Evolutionary conservation across 495 filamentous ascomycete species (phyloP), one percentile per base, ranked within the genome.

Genomic region (Clavariopsis aquatica): DNA sequence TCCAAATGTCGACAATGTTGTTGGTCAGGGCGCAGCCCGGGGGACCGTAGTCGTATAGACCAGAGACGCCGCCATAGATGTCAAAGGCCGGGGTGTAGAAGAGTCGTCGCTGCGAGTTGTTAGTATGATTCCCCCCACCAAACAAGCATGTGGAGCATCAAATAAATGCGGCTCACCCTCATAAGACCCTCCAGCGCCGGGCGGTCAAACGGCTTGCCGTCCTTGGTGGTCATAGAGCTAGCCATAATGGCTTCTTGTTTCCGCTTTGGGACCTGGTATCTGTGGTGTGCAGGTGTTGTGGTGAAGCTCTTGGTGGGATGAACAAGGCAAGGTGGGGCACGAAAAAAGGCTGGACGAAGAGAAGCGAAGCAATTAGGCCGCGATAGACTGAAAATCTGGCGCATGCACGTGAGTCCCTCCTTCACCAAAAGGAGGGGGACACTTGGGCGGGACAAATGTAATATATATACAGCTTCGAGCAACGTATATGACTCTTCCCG

Each of bases 71-170:
- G 12, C 70, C 70, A 72, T 98, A 98, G 67, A 93, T 89, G 73
- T 97, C 94, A 75, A 96, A 98, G 52, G 91, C 85, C 49, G 92
- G 95, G 58, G 93, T 96, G 77, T 92, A 96, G 82, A 98, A 73
- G 20, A 72, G 49, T 26, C 69, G 60, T 17, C 69, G 59, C 57
- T 66, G 36, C 26, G 8, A 51, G 95, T 78, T 93, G 75, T 68
- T 31, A 68, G 59, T 52, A 54, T 63, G 34, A 68, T 36, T 68
- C 65, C 26, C 10, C 8, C n/a, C 24, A n/a, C n/a, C n/a, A 7
- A 29, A 47, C 23, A 9, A 19, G 52, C 52, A 55, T 13, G 24
- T n/a, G 7, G 23, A 15, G 53, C 13, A 22, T 34, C 29, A 52
- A 3, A 20, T 12, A 17, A 17, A 15, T 13, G 34, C n/a, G 4